Base-by-base conservation (phyloP, 2,329 filamentous ascomycete species). In the Talaromyces sp. region DNA sequence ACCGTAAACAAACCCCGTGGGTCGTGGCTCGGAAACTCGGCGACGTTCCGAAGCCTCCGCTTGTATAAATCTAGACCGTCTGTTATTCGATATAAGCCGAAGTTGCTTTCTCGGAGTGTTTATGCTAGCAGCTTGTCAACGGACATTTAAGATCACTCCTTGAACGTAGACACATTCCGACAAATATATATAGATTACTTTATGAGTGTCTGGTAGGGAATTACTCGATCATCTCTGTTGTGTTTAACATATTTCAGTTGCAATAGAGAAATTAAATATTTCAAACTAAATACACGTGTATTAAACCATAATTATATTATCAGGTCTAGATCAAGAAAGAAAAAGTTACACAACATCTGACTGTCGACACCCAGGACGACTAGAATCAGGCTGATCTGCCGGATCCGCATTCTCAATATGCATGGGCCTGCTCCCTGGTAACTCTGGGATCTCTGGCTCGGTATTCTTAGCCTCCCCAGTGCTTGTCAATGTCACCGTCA, bases 401-500 rank as follows among this genome's bases (percentile, higher is more conserved):
- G 36, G 7, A 39, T n/a, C 36, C 6, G 6, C 15, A 39, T 39
- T 17, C 11, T 39, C 36, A 39, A 39, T 1, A 15, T 39, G 15
- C 17, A 39, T 6, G 2, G 17, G 36, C 36, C 36, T 39, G 36
- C 36, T 39, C 15, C 36, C 36, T 39, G 17, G 17, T 8, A n/a
- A 15, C 17, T 39, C 36, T 39, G 36, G 36, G 13, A 36, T 15
- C 6, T 39, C 36, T n/a, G 44, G 44, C 44, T 47, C 44, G 5
- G 8, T 3, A 1, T 28, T 42, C 10, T 65, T 63, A 15, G 62
- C 57, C 4, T 62, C 59, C 1, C 47, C 36, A 4, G 64, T 59
- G 55, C 67, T 75, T 19, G 72, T 74, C 39, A 71, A 42, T 1
- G 71, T 76, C 27, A 81, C 77, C 0, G 77, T 74, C 65, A 72